Percentiles rank a stretch among this genome's conserved stretches.
These are phyloP conservation scores for Cladophialophora psammophila DNA, from an alignment of 2,329 filamentous ascomycete genomes.

Conservation along the genomic window DNA sequence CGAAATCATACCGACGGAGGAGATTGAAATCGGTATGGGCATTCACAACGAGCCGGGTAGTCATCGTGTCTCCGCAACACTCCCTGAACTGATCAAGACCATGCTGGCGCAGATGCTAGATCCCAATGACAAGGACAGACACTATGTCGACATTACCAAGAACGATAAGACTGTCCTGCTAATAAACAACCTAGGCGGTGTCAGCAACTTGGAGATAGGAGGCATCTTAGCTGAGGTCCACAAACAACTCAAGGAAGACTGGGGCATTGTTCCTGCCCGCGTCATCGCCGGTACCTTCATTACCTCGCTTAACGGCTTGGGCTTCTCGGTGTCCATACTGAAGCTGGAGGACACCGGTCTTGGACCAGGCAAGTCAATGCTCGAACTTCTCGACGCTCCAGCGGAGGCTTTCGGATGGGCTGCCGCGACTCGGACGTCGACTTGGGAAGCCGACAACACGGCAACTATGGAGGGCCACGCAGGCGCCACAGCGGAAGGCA, in stretches of 20 bases:
- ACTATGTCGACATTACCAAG: conserved; percentile 65
- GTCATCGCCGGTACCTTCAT: conserved; percentile 73
- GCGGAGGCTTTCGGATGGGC: conserved; percentile 73
- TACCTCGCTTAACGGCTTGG: conserved; percentile 74
- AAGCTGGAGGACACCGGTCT: conserved; percentile 68
- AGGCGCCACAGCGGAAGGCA: conserved; percentile 52
- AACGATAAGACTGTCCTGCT: conserved; percentile 68
- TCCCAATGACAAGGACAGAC: conserved; percentile 67
- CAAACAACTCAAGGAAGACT: conserved; percentile 64
- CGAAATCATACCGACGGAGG: conserved; percentile 59
- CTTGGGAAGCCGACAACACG: conserved; percentile 63
- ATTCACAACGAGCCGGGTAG: conserved; percentile 61
- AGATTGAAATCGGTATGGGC: conserved; percentile 75
- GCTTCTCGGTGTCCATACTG: conserved; percentile 73
- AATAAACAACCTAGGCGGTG: conserved; percentile 74
- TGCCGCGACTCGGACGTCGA: conserved; percentile 64
- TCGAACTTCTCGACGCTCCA: conserved; percentile 72
- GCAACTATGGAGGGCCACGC: conserved; percentile 52
- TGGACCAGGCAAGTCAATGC: conserved; percentile 61
- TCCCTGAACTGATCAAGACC: conserved; percentile 61
- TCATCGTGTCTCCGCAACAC: conserved; percentile 57
- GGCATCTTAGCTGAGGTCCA: conserved; percentile 73
- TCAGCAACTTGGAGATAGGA: conserved; percentile 71
- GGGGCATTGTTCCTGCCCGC: conserved; percentile 67
- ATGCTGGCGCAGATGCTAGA: conserved; percentile 73